Evolutionary conservation across 78 protist species (phyloP).

Genomic region (Bodo saltans): DNA sequence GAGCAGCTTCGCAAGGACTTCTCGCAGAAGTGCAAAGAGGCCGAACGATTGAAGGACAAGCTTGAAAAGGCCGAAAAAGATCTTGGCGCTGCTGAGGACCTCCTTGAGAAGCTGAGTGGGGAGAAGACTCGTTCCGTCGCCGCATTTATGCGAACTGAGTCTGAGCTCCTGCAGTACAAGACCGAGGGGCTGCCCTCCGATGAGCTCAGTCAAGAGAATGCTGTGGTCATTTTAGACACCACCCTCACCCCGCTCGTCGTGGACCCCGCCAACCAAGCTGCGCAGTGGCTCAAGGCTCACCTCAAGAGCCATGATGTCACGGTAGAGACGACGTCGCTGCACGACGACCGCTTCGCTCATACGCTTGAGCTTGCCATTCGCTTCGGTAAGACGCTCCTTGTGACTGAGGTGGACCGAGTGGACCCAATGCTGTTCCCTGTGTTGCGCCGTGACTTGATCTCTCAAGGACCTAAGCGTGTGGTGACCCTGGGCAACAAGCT

Average conservation of each 20-base stretch:
- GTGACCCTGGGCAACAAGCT: constrained; percentile 73
- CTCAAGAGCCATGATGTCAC: constrained; percentile 5
- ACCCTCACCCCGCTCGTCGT: constrained; percentile 49
- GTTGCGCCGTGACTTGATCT: constrained; percentile 29
- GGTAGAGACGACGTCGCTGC: constrained; percentile 34
- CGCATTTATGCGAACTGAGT: constrained; percentile 47
- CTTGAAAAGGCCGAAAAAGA: constrained; percentile 35
- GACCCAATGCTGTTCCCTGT: constrained; percentile 63
- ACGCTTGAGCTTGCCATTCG: constrained; percentile 78
- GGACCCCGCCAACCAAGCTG: constrained; percentile 66
- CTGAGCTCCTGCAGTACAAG: constrained; percentile 57
- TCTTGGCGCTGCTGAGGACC: constrained; percentile 38
- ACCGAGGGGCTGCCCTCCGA: constrained; percentile 70
- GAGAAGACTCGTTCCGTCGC: constrained; percentile 46
- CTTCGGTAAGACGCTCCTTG: constrained; percentile 78
- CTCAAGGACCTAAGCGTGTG: constrained; percentile 25
- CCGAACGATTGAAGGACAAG: constrained; percentile 27
- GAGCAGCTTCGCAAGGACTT: constrained; percentile 41
- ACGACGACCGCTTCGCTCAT: constrained; percentile 48
- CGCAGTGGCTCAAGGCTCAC: constrained; percentile 50
- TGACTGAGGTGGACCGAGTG: constrained; percentile 58
- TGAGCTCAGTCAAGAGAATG: constrained; percentile 61
- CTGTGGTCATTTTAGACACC: constrained; percentile 37
- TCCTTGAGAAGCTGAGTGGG: constrained; percentile 59
- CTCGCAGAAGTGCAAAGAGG: constrained; percentile 49